Conservation (phyloP, 345 rosid species). For the Angophora floribunda region DNA sequence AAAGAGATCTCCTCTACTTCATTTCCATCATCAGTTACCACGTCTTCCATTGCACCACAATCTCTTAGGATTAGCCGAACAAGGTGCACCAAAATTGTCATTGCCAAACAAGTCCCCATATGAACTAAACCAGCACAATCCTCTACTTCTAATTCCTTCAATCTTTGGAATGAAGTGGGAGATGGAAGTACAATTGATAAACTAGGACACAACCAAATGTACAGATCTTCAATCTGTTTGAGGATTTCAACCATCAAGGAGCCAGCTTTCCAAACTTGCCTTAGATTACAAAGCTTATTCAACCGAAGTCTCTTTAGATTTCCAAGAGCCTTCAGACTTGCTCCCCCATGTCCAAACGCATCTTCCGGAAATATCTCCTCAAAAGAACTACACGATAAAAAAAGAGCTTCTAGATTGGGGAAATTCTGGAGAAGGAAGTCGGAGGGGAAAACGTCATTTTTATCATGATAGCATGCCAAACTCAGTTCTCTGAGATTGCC, state of each 20-base stretch:
- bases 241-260: neutral
- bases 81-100: no score
- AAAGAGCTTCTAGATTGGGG: rapidly evolving
- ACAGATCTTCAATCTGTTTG: rapidly evolving
- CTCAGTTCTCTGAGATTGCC: rapidly evolving
- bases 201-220: rapidly evolving
- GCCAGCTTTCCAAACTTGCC: neutral
- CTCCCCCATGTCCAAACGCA: neutral
- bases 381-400: rapidly evolving
- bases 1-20: no score
- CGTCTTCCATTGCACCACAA: no score
- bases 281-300: rapidly evolving
- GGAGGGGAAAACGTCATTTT: neutral
- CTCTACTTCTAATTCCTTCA: rapidly evolving
- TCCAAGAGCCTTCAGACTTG: neutral
- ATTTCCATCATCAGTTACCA: no score
- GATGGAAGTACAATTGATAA: no score
- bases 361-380: neutral
- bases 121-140: no score
- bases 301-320: rapidly evolving
- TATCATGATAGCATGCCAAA: rapidly evolving
- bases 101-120: no score
- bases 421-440: neutral
- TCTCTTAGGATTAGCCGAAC: no score
- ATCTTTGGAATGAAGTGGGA: rapidly evolving